Conservation (phyloP, 2,329 filamentous ascomycete genomes). For the Neofusicoccum parvum region DNA sequence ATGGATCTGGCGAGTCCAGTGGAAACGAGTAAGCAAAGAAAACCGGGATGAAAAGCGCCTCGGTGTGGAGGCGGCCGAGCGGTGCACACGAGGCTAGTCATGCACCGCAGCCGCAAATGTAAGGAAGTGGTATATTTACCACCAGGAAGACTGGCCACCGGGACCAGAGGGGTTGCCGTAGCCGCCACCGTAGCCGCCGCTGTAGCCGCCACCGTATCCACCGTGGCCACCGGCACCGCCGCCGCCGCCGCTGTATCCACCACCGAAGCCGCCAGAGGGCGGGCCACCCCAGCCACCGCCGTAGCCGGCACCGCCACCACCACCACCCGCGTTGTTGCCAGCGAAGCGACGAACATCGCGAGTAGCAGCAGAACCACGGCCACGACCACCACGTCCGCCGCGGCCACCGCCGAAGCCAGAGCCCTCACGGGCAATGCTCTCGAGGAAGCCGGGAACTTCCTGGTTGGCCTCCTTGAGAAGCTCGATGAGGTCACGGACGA, state of each 20-base stretch:
- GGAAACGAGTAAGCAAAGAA: slow-evolving; percentile 36
- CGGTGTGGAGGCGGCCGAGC: not conserved
- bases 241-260: slow-evolving; percentile 42
- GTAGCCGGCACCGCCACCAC: slow-evolving; percentile 47
- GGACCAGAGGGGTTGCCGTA: slow-evolving; percentile 70
- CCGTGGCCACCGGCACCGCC: slow-evolving; percentile 32
- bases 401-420: slow-evolving; percentile 77
- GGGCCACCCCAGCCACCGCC: slow-evolving; percentile 46
- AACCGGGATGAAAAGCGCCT: slow-evolving; percentile 31
- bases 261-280: slow-evolving; percentile 36
- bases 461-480: slow-evolving; percentile 98
- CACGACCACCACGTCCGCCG: slow-evolving; percentile 61
- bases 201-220: slow-evolving; percentile 49
- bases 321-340: slow-evolving; percentile 61
- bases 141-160: slow-evolving; percentile 70
- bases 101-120: slow-evolving; percentile 27
- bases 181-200: slow-evolving; percentile 42
- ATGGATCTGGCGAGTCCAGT: slow-evolving; percentile 28
- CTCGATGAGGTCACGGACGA: slow-evolving; percentile 95
- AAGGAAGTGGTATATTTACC: slow-evolving; percentile 48
- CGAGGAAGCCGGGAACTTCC: slow-evolving; percentile 89
- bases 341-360: slow-evolving; percentile 77
- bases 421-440: slow-evolving; percentile 95
- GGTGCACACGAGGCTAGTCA: slow-evolving; percentile 5
- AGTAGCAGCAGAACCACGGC: slow-evolving; percentile 70